phyloP scores from a whole-genome alignment of 768 basidiomycete species.

The Trametes gibbosa region DNA sequence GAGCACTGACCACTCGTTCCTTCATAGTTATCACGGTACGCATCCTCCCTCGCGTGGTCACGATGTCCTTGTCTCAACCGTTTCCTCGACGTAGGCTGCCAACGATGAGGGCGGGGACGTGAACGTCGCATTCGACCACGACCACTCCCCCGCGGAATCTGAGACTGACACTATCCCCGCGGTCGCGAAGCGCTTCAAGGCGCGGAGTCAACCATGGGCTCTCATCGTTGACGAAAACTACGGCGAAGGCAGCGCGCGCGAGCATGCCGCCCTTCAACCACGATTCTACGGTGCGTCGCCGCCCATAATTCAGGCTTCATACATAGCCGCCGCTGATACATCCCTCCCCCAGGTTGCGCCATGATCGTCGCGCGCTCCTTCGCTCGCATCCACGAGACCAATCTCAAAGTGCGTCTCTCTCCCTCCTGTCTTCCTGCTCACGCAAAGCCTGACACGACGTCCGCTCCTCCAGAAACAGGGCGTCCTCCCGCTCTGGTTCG shows the following conservation, averaged over 20 bases:
- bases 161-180: slow-evolving; percentile 81
- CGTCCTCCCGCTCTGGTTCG: slow-evolving; percentile 92
- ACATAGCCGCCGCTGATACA: not conserved
- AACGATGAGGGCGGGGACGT: slow-evolving; percentile 95
- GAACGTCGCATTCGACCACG: slow-evolving; percentile 85
- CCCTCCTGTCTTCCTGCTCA: not conserved
- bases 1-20: not conserved
- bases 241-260: slow-evolving; percentile 96
- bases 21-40: slow-evolving; percentile 76
- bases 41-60: not conserved
- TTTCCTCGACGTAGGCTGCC: slow-evolving; percentile 53
- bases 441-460: not conserved
- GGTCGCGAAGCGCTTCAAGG: slow-evolving; percentile 86
- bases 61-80: not conserved
- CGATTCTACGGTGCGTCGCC: slow-evolving; percentile 73
- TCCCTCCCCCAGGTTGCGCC: slow-evolving; percentile 58
- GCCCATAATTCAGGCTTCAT: not conserved
- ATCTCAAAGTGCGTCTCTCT: slow-evolving; percentile 67
- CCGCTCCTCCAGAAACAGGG: slow-evolving; percentile 81
- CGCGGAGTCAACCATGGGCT: slow-evolving; percentile 85
- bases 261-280: slow-evolving; percentile 96
- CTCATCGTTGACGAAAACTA: slow-evolving; percentile 95
- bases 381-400: slow-evolving; percentile 98
- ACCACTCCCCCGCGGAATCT: slow-evolving; percentile 42
- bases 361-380: slow-evolving; percentile 92